These are phyloP conservation scores for Cnidoscolus chayamansa DNA, from an alignment of 441 rosid genomes.

Conservation along the genomic window DNA sequence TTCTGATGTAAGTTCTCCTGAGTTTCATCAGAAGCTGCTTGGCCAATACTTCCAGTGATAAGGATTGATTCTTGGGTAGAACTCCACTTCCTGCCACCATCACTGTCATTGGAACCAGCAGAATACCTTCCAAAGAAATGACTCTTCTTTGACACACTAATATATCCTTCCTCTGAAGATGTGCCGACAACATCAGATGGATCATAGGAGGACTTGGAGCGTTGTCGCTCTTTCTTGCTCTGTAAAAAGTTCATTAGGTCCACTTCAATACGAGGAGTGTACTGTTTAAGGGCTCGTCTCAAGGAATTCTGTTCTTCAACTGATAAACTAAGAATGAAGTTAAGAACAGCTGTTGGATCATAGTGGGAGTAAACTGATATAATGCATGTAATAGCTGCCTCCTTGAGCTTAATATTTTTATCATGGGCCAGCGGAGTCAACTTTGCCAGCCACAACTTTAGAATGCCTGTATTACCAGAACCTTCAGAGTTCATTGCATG, in stretches of 20 bases:
- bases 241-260: constrained; percentile 92
- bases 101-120: constrained; percentile 72
- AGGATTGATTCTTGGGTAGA: constrained; percentile 67
- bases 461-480: constrained; percentile 76
- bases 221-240: constrained; percentile 88
- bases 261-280: constrained; percentile 97
- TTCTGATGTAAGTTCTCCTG: constrained; percentile 66
- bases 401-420: constrained; percentile 91
- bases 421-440: constrained; percentile 77
- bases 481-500: constrained; percentile 72
- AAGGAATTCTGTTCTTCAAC: constrained; percentile 96
- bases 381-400: constrained; percentile 87
- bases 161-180: constrained; percentile 89
- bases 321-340: constrained; percentile 89
- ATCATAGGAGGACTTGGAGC: constrained; percentile 73
- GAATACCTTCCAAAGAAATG: constrained; percentile 81
- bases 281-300: constrained; percentile 90
- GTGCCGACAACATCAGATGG: constrained; percentile 82
- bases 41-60: constrained; percentile 44
- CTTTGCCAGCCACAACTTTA: constrained; percentile 94
- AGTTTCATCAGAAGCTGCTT: constrained; percentile 54
- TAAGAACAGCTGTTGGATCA: constrained; percentile 82
- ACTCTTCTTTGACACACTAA: constrained; percentile 60
- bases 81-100: constrained; percentile 82
- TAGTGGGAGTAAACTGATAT: constrained; percentile 88